Evolutionary conservation across 176 grass and related monocot species (phyloP), one percentile per base, ranked within the genome.

Genomic region (Bolboschoenus planiculmis): DNA sequence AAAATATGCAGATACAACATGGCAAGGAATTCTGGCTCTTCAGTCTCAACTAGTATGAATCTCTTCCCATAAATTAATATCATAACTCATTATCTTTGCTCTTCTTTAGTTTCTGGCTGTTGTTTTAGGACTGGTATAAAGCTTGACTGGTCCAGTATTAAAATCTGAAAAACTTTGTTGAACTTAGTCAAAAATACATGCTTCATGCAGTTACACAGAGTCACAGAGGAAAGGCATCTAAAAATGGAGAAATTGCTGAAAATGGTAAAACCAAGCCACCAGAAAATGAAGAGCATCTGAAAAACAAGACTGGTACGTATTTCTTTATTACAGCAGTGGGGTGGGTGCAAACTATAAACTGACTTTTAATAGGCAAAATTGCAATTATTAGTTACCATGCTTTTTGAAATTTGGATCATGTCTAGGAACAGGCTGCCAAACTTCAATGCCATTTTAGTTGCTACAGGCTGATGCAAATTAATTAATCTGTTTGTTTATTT

Each of bases 21-120:
- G 91, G 89, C 78, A 73, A 91, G 87, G 83, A 93, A 48, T 86
- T 91, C 91, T 27, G 78, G 87, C 40, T 93, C 93, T 88, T 72
- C 85, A 84, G 83, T 88, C 80, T 82, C 88, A 24, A 92, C 93
- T 89, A 88, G 93, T 97, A 65, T 82, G 14, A 26, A 66, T 91
- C 51, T 86, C 64, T 80, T 56, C 74, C 86, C 37, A 21, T 48
- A 51, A 55, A 46, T 74, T 56, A n/a, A 56, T 40, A 15, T 20
- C 13, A 39, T 21, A 35, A 39, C 37, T 68, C 34, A 40, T n/a
- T n/a, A n/a, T n/a, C 50, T 76, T 51, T 77, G 61, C 15, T 78
- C 24, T 31, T 75, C 20, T 75, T 30, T 43, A 48, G 61, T 61
- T 67, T 83, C 31, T 57, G 29, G 16, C 34, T 50, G n/a, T 13